Conservation (phyloP, 2,329 filamentous ascomycete genomes). For the Aureobasidium namibiae region DNA sequence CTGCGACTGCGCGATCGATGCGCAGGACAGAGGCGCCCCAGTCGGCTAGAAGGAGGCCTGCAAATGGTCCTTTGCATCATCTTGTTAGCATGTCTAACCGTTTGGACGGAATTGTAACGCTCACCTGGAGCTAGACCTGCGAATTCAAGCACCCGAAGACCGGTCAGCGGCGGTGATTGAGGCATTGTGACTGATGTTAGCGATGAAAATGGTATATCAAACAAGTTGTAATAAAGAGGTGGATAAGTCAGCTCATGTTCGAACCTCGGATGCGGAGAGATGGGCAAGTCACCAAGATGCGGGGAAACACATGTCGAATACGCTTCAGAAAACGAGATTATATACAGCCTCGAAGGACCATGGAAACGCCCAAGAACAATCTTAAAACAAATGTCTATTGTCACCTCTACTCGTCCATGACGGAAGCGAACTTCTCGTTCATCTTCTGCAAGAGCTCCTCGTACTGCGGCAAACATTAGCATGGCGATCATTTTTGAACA, state of each 20-base stretch:
- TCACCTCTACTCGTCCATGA: conserved; percentile 73
- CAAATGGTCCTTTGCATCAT: conserved; percentile 61
- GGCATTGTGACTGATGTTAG: not conserved
- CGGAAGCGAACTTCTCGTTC: conserved; percentile 95
- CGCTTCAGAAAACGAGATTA: conserved; percentile 4
- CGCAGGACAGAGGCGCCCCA: conserved; percentile 82
- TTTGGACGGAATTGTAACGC: not conserved
- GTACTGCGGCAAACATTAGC: conserved; percentile 57
- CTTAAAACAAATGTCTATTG: conserved; percentile 2
- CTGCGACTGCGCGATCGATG: conserved; percentile 56
- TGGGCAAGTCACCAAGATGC: not conserved
- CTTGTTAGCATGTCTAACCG: not conserved
- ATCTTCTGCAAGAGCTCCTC: conserved; percentile 85
- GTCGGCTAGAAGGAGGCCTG: conserved; percentile 80
- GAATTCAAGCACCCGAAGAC: conserved; percentile 57
- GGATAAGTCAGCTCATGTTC: not conserved
- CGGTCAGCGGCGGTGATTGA: conserved; percentile 42
- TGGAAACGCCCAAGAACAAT: not conserved
- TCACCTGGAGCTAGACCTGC: conserved; percentile 53
- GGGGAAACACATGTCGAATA: conserved; percentile 5
- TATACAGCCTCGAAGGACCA: conserved; percentile 10
- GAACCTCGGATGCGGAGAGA: not conserved
- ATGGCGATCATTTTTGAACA: conserved; percentile 9
- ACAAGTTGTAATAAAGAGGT: not conserved
- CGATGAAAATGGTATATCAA: not conserved